Evolutionary conservation across 148 eudicot species (phyloP).

Genomic region (Vaccinium macrocarpon): DNA sequence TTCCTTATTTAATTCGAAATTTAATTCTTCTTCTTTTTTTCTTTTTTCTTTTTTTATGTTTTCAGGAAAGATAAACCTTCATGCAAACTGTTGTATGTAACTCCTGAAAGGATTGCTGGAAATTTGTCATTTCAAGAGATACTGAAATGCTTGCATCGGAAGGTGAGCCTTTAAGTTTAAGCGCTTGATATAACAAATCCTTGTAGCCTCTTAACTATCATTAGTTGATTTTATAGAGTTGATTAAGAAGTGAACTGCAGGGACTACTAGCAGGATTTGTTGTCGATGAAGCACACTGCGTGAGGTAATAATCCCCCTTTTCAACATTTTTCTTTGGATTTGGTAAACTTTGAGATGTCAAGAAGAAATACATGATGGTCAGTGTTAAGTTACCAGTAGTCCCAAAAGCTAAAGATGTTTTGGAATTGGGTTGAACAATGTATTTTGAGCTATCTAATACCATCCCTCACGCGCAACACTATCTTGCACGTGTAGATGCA

Average conservation of each 20-base stretch:
- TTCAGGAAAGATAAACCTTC: slow-evolving; percentile 84
- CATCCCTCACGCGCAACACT: too few species aligned
- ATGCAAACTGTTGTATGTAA: slow-evolving; percentile 96
- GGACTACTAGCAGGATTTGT: slow-evolving; percentile 94
- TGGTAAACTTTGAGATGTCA: slow-evolving; percentile 2
- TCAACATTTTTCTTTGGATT: background rate
- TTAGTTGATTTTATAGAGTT: slow-evolving; percentile 6
- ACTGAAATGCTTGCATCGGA: slow-evolving; percentile 56
- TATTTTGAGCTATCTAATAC: too few species aligned
- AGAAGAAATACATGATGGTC: background rate
- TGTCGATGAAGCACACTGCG: slow-evolving; percentile 99
- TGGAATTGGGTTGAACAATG: too few species aligned
- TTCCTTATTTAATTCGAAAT: background rate
- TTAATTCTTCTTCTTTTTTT: too few species aligned
- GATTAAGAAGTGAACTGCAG: slow-evolving; percentile 42
- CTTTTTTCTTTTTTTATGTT: slow-evolving; percentile 13
- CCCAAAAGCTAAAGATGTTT: too few species aligned
- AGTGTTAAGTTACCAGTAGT: background rate
- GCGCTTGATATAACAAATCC: background rate
- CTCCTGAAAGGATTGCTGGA: slow-evolving; percentile 95
- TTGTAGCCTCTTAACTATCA: slow-evolving; percentile 1
- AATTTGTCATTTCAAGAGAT: slow-evolving; percentile 70
- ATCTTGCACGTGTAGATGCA: too few species aligned
- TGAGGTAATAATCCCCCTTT: slow-evolving; percentile 56
- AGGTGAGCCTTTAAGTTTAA: slow-evolving; percentile 45